Evolutionary conservation across 495 filamentous ascomycete genomes (phyloP).

Genomic region (Aspergillus nidulans): DNA sequence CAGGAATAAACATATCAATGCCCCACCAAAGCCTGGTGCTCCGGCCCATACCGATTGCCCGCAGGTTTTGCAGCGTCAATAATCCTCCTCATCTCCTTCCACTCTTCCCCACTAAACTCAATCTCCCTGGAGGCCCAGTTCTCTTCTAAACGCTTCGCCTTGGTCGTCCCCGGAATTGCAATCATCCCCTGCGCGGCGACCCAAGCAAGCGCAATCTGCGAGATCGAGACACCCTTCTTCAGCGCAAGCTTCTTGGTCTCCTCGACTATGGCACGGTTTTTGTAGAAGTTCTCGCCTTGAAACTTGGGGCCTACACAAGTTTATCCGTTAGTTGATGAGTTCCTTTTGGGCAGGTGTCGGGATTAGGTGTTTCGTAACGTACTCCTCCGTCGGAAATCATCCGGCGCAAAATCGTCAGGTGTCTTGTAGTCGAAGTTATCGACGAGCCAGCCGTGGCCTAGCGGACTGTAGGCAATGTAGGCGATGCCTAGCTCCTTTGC

Average conservation of each 20-base stretch:
- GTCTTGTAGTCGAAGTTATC: slow-evolving; percentile 40
- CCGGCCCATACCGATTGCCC: neutral
- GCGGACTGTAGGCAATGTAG: slow-evolving; percentile 43
- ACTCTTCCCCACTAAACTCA: neutral
- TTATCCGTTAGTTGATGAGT: neutral
- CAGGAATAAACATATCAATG: no score
- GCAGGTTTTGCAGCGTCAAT: neutral
- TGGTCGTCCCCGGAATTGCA: slow-evolving; percentile 47
- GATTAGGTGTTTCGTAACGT: no score
- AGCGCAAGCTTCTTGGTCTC: slow-evolving; percentile 40
- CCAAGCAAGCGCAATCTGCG: slow-evolving; percentile 45
- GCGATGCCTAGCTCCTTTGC: slow-evolving; percentile 38
- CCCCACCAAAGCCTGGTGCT: neutral
- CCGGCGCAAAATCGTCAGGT: slow-evolving; percentile 40
- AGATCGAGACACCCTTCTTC: slow-evolving; percentile 33
- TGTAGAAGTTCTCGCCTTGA: slow-evolving; percentile 49
- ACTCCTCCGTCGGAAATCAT: slow-evolving; percentile 40
- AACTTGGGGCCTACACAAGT: slow-evolving; percentile 37
- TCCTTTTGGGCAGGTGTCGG: neutral
- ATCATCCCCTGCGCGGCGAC: slow-evolving; percentile 45
- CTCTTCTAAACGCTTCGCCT: slow-evolving; percentile 34
- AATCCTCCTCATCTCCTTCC: slow-evolving; percentile 4
- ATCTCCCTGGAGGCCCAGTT: slow-evolving; percentile 38
- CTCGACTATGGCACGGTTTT: slow-evolving; percentile 41
- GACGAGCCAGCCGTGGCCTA: slow-evolving; percentile 45